These are phyloP conservation scores for Coccomyxa sp. DNA, from an alignment of 139 green algal genomes.

Conservation along the genomic window DNA sequence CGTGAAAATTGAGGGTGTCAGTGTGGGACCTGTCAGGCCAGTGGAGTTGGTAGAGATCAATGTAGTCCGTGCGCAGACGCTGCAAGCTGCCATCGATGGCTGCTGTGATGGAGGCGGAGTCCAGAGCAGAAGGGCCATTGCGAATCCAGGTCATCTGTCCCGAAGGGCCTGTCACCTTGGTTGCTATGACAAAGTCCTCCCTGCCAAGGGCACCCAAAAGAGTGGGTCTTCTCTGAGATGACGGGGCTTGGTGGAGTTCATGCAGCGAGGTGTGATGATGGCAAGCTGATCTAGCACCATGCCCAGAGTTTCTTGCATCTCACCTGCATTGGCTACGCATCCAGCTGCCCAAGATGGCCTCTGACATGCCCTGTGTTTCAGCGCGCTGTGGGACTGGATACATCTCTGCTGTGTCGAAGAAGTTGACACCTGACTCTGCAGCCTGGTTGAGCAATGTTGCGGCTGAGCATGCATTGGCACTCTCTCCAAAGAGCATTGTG, in stretches of 20 bases:
- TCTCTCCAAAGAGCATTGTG: slow-evolving; percentile 88
- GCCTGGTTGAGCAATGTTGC: slow-evolving; percentile 46
- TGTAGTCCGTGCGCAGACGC: slow-evolving; percentile 79
- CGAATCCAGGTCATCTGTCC: slow-evolving; percentile 82
- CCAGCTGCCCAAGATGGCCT: slow-evolving; percentile 53
- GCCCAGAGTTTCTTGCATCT: background rate
- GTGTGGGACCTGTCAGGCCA: slow-evolving; percentile 75
- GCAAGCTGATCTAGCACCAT: background rate
- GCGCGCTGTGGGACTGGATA: slow-evolving; percentile 84
- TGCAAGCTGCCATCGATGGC: slow-evolving; percentile 70
- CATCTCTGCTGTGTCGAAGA: slow-evolving; percentile 93
- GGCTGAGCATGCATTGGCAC: slow-evolving; percentile 31
- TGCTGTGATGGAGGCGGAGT: slow-evolving; percentile 54
- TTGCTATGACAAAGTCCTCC: slow-evolving; percentile 53
- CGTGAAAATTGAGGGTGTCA: background rate
- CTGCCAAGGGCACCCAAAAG: slow-evolving; percentile 21
- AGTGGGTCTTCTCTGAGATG: too few relatives aligned
- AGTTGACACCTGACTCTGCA: slow-evolving; percentile 65
- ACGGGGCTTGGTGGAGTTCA: background rate
- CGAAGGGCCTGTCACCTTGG: slow-evolving; percentile 77
- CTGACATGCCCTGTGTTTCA: slow-evolving; percentile 56
- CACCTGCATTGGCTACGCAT: slow-evolving; percentile 29
- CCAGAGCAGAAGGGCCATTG: slow-evolving; percentile 54
- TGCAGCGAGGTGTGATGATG: background rate
- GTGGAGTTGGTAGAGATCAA: slow-evolving; percentile 91